Evolutionary conservation across 1,284 basidiomycete genomes (phyloP).

Genomic region (Sporisorium reilianum): DNA sequence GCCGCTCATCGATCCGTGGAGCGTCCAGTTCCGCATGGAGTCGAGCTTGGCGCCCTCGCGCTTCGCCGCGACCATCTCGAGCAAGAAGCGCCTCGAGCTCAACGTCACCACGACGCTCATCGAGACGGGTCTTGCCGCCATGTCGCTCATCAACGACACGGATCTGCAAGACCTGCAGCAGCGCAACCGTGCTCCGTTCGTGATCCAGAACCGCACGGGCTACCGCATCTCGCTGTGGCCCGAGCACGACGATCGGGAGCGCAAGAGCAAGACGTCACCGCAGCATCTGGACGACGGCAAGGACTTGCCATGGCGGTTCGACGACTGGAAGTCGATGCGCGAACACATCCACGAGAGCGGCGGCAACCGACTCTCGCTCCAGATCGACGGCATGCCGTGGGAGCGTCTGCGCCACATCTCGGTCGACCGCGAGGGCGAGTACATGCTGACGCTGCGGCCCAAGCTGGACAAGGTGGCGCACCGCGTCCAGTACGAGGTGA

Average conservation of each 20-base stretch:
- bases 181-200: constrained; percentile 89
- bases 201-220: constrained; percentile 90
- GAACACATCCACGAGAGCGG: constrained; percentile 72
- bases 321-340: constrained; percentile 93
- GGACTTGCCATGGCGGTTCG: constrained; percentile 93
- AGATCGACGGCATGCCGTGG: constrained; percentile 89
- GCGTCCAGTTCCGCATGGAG: constrained; percentile 76
- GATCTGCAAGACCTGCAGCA: constrained; percentile 45
- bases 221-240: constrained; percentile 71
- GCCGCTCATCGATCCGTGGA: constrained; percentile 98
- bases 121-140: constrained; percentile 82
- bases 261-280: constrained; percentile 64
- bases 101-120: constrained; percentile 95
- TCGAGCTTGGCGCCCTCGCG: constrained; percentile 71
- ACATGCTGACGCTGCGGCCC: constrained; percentile 86
- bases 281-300: constrained; percentile 76
- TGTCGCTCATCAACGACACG: constrained; percentile 80
- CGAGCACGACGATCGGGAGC: constrained; percentile 72
- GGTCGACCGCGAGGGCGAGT: constrained; percentile 95
- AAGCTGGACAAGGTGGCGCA: constrained; percentile 80
- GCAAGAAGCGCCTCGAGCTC: constrained; percentile 87
- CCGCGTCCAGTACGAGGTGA: constrained; percentile 90
- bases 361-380: constrained; percentile 69
- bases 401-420: constrained; percentile 88
- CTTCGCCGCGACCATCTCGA: constrained; percentile 77